Evolutionary conservation across 1,139 yeast genomes (phyloP), one percentile per base, ranked within the genome.

Genomic region (Pneumocystis carinii): DNA sequence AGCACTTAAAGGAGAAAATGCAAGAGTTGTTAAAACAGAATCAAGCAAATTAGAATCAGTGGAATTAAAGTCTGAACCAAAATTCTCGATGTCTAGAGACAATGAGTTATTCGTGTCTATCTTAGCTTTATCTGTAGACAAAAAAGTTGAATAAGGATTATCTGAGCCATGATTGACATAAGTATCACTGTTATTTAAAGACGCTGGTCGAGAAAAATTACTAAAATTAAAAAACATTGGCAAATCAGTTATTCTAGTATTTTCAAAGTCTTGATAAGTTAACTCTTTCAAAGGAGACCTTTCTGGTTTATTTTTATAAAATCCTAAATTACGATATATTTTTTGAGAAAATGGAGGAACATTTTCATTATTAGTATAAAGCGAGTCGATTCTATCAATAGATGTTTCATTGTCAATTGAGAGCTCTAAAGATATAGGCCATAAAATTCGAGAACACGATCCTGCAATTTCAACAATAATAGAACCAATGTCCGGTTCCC

Each of bases 381-480:
- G 15, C 2, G 32, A 48, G 27, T 48, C 10, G 14, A 24, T 12
- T 15, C 14, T 3, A 48, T 48, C 29, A 48, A 12, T 48, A 48
- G 7, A 3, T 19, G 27, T 48, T 24, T 48, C 14, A 48, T 48
- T 24, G 29, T 48, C 29, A 24, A 24, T 19, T 24, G 55, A 24
- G 1, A 24, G 12, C 10, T 48, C 55, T 24, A 48, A 48, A 48
- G 29, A 48, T 10, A 24, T 48, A 12, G 55, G 55, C 55, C 55
- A 48, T 48, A 48, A 24, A 48, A 48, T 24, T 24, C 15, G 59
- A 57, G 42, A 57, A 24, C 4, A 19, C 29, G 41, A 37, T 10
- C 59, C 59, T 19, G 59, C 59, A 57, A 57, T 29, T 29, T 57
- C 59, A 29, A 57, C 17, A 37, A 39, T 19, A 37, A 57, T 39